Conservation (phyloP, 306 rosid genomes). For the Dicorynia guianensis region DNA sequence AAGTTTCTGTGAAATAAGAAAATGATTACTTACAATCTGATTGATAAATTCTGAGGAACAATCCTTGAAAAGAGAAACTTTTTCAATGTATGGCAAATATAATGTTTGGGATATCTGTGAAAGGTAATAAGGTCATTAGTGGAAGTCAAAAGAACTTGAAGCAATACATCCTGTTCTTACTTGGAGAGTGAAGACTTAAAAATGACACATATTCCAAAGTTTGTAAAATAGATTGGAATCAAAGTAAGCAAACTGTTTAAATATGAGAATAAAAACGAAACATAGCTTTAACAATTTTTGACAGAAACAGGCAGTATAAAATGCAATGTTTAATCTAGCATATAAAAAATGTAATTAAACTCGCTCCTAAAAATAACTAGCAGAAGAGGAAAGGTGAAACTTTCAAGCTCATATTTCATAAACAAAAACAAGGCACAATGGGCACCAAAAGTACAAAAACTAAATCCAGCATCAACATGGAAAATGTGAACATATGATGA, state of each 20-base stretch:
- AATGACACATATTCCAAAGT: neutral
- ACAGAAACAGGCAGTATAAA: too few relatives aligned
- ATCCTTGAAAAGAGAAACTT: constrained; percentile 73
- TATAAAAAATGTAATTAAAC: neutral
- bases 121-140: constrained; percentile 11
- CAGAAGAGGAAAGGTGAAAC: neutral
- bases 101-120: constrained; percentile 85
- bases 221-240: neutral
- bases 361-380: neutral
- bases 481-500: constrained; percentile 13
- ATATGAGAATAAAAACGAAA: neutral
- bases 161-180: neutral
- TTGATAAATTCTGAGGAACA: constrained; percentile 92
- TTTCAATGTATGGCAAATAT: constrained; percentile 66
- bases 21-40: constrained; percentile 74
- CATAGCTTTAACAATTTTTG: neutral
- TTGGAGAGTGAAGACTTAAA: neutral
- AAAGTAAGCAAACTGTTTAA: neutral
- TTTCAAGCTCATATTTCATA: constrained; percentile 5
- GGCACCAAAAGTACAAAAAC: constrained; percentile 14
- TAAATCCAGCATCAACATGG: constrained; percentile 5
- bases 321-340: too few relatives aligned
- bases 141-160: constrained; percentile 1
- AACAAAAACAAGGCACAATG: constrained; percentile 2
- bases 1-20: constrained; percentile 6